phyloP scores from a whole-genome alignment of 768 basidiomycete genomes.

The Termitomyces sp. region DNA sequence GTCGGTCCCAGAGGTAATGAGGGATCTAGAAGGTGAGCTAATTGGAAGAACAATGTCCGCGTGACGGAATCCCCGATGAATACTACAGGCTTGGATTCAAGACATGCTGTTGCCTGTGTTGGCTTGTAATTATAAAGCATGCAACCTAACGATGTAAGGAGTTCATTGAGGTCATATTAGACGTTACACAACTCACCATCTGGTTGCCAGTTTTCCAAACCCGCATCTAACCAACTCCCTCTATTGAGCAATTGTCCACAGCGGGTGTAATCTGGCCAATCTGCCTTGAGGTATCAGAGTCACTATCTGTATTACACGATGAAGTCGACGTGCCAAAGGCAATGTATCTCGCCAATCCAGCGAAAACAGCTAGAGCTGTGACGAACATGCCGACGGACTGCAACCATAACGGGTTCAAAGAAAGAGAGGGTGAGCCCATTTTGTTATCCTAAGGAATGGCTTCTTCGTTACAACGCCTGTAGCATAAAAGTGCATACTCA shows the following conservation, averaged over 20 bases:
- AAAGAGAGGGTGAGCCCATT: slow-evolving; percentile 13
- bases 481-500: neutral
- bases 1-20: slow-evolving; percentile 45
- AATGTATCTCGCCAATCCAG: slow-evolving; percentile 33
- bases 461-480: neutral
- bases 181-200: slow-evolving; percentile 42
- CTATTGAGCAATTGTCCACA: slow-evolving; percentile 65
- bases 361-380: slow-evolving; percentile 28
- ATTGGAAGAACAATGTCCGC: slow-evolving; percentile 72
- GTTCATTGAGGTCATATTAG: slow-evolving; percentile 3
- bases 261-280: slow-evolving; percentile 65
- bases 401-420: slow-evolving; percentile 35
- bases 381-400: slow-evolving; percentile 33
- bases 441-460: neutral
- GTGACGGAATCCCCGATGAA: slow-evolving; percentile 88
- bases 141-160: slow-evolving; percentile 49
- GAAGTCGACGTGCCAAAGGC: slow-evolving; percentile 16
- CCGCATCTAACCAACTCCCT: slow-evolving; percentile 75
- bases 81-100: slow-evolving; percentile 53
- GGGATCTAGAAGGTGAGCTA: slow-evolving; percentile 56
- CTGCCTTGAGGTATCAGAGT: slow-evolving; percentile 28
- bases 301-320: neutral
- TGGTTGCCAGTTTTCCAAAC: slow-evolving; percentile 78
- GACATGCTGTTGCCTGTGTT: slow-evolving; percentile 47
- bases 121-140: slow-evolving; percentile 66